These are phyloP conservation scores for Coprinellus aureogranulatus DNA, from an alignment of 768 basidiomycete genomes.

Conservation along the genomic window DNA sequence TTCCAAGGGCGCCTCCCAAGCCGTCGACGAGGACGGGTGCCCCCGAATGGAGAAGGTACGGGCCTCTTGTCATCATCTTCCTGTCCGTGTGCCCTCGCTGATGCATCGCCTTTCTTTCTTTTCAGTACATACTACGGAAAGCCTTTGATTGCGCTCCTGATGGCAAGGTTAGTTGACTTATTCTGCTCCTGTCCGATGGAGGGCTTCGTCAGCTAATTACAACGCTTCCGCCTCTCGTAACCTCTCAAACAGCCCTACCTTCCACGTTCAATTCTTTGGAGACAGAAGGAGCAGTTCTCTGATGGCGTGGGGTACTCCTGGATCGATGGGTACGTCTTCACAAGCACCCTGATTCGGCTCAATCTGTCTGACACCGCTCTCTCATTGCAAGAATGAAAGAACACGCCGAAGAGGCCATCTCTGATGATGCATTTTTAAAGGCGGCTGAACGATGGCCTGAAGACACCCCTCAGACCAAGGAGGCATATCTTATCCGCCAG, in stretches of 20 bases:
- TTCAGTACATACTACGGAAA: conserved; percentile 89
- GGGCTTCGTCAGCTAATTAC: no score
- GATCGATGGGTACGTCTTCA: conserved; percentile 80
- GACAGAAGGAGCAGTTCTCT: conserved; percentile 99
- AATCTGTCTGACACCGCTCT: neutral
- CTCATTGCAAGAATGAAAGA: conserved; percentile 72
- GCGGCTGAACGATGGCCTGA: conserved; percentile 71
- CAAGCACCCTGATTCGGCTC: neutral
- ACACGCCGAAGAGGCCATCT: conserved; percentile 69
- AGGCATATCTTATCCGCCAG: conserved; percentile 91
- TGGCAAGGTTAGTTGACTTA: conserved; percentile 63
- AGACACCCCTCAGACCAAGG: conserved; percentile 91
- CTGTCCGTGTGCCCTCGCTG: conserved; percentile 6
- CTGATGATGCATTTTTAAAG: conserved; percentile 78
- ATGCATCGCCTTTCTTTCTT: neutral
- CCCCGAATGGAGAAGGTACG: conserved; percentile 94
- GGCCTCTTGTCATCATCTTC: neutral
- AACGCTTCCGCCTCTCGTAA: neutral
- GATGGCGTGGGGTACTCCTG: conserved; percentile 98
- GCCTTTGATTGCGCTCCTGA: conserved; percentile 87
- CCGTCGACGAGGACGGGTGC: conserved; percentile 78
- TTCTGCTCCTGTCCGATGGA: no score
- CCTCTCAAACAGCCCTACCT: conserved; percentile 70
- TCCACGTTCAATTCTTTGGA: conserved; percentile 91
- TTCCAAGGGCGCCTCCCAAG: conserved; percentile 70